Evolutionary conservation across 2,329 filamentous ascomycete species (phyloP).

Genomic region (Pestalotiopsis sp.): DNA sequence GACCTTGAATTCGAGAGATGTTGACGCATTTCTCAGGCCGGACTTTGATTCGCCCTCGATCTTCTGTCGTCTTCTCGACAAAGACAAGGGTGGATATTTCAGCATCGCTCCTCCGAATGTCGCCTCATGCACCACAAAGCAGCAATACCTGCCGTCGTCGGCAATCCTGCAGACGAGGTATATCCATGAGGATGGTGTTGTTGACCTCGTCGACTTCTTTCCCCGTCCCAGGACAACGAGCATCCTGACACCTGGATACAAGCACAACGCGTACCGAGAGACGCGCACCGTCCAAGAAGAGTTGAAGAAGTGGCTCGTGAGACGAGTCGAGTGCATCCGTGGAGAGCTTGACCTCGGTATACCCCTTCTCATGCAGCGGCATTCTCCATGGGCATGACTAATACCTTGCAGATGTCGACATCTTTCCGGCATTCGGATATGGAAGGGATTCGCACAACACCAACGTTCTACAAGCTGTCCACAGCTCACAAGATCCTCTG

Average conservation of each 20-base stretch:
- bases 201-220: conserved; percentile 76
- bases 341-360: conserved; percentile 63
- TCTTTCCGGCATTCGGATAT: conserved; percentile 76
- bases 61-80: conserved; percentile 75
- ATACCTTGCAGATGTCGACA: conserved; percentile 55
- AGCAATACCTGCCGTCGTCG: conserved; percentile 74
- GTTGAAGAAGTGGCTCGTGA: conserved; percentile 71
- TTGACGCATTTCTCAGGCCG: conserved; percentile 50
- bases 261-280: conserved; percentile 56
- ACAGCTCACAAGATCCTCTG: conserved; percentile 37
- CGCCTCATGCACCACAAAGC: conserved; percentile 67
- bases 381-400: not conserved
- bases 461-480: conserved; percentile 49
- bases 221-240: conserved; percentile 65
- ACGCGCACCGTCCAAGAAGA: conserved; percentile 57
- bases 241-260: conserved; percentile 48
- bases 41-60: conserved; percentile 78
- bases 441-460: conserved; percentile 64
- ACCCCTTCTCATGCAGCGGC: not conserved
- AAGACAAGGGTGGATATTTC: conserved; percentile 74
- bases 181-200: conserved; percentile 74
- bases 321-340: conserved; percentile 73
- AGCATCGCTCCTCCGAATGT: conserved; percentile 59
- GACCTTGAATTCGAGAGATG: not conserved
- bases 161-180: conserved; percentile 79